A percentile compares a stretch with the other conserved stretches of the same genome.
Conservation (phyloP, 1,139 yeast species). For the Yamadazyma mexicana region DNA sequence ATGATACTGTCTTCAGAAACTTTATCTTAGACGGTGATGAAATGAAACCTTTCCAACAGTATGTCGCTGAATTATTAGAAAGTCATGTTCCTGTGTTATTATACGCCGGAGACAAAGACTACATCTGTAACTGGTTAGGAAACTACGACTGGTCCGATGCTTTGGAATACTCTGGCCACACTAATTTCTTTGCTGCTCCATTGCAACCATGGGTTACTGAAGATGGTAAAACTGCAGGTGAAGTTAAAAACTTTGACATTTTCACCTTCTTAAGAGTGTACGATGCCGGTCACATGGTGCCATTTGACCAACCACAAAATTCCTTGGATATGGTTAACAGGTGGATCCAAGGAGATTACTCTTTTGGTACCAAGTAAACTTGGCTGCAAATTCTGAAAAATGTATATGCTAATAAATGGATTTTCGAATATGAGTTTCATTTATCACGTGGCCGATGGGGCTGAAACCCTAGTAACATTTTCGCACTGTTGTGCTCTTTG, state of each 20-base stretch:
- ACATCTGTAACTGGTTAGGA: constrained; percentile 85
- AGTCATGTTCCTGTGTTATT: constrained; percentile 66
- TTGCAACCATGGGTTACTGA: constrained; percentile 39
- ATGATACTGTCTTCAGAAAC: constrained; percentile 76
- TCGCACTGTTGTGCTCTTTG: too few species aligned
- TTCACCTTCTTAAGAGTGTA: constrained; percentile 49
- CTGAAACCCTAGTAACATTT: constrained; percentile 5
- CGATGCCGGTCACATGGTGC: constrained; percentile 55
- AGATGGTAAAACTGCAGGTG: constrained; percentile 41
- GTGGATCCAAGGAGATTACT: constrained; percentile 29
- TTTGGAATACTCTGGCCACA: constrained; percentile 63
- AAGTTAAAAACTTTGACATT: constrained; percentile 45
- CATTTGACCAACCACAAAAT: constrained; percentile 47
- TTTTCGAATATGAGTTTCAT: too few species aligned
- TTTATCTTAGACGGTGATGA: constrained; percentile 85
- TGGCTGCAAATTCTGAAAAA: constrained; percentile 1
- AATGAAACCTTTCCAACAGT: constrained; percentile 84
- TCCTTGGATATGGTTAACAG: constrained; percentile 48
- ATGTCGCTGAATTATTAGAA: constrained; percentile 58
- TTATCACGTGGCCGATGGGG: constrained; percentile 3
- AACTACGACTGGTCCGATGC: constrained; percentile 76
- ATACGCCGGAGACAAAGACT: constrained; percentile 86
- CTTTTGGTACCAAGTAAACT: constrained; percentile 12
- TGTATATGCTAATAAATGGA: not conserved
- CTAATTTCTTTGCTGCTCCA: constrained; percentile 46